phyloP scores from a whole-genome alignment of 176 grass and related monocot species.

The Aegilops umbellulata region DNA sequence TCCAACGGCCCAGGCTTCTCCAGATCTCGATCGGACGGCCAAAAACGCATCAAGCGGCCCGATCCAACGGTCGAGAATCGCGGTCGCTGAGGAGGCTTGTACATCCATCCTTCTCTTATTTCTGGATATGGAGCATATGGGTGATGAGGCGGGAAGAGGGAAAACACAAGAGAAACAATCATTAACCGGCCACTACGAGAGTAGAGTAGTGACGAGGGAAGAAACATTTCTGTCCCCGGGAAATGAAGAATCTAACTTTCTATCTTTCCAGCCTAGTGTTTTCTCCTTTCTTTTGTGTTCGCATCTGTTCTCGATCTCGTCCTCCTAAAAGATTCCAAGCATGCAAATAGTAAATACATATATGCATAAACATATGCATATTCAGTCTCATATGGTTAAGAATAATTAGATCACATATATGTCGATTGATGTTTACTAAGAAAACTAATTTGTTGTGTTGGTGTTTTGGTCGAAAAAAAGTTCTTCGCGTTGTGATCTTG shows the following conservation, averaged over 20 bases:
- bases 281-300: slow-evolving; percentile 49
- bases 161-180: not conserved
- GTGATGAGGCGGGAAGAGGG: no score
- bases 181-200: not conserved
- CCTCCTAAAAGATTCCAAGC: slow-evolving; percentile 14
- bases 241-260: slow-evolving; percentile 24
- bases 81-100: no score
- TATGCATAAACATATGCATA: no score
- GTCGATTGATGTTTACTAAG: not conserved
- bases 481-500: not conserved
- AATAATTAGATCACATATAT: not conserved
- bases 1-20: no score
- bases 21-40: no score
- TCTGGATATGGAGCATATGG: no score
- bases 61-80: no score
- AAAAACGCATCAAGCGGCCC: no score
- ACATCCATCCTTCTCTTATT: no score
- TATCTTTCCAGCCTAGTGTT: not conserved
- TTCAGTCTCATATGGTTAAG: not conserved
- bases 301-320: slow-evolving; percentile 13
- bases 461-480: not conserved
- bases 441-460: not conserved
- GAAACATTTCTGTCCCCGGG: slow-evolving; percentile 44
- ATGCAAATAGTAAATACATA: not conserved
- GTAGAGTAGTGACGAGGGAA: slow-evolving; percentile 16